Percentiles rank a stretch among this genome's conserved stretches.
Evolutionary conservation across 2,329 filamentous ascomycete species (phyloP).

Genomic region (Dichotomopilus funicola): DNA sequence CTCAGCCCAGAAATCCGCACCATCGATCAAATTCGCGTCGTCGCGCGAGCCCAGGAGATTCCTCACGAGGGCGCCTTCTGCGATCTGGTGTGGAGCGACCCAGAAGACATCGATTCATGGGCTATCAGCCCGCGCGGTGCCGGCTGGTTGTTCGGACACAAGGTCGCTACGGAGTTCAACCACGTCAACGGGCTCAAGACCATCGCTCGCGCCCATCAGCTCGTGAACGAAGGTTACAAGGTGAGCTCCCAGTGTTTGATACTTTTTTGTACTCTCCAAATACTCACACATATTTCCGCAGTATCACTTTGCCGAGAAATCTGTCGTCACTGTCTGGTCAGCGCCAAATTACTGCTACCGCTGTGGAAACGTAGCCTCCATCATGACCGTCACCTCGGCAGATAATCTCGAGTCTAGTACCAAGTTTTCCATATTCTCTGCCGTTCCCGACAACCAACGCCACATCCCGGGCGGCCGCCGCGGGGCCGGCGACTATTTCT

Average conservation of each 20-base stretch:
- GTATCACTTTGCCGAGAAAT: conserved; percentile 93
- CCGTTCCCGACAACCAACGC: conserved; percentile 78
- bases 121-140: conserved; percentile 88
- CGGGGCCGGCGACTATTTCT: conserved; percentile 64
- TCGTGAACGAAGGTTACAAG: conserved; percentile 98
- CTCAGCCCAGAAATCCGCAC: conserved; percentile 87
- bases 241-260: conserved; percentile 38
- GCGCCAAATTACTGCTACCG: conserved; percentile 94
- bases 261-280: neutral
- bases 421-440: conserved; percentile 86
- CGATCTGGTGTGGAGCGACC: conserved; percentile 96
- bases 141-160: conserved; percentile 96
- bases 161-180: conserved; percentile 96
- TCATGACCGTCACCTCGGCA: conserved; percentile 64
- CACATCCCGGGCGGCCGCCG: conserved; percentile 68
- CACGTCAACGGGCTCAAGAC: conserved; percentile 95
- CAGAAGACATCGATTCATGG: conserved; percentile 95
- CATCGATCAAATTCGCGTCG: conserved; percentile 98
- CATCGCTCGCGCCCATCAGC: conserved; percentile 93
- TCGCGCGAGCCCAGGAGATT: conserved; percentile 94
- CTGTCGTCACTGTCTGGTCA: conserved; percentile 96
- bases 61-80: conserved; percentile 98
- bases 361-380: conserved; percentile 94
- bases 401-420: conserved; percentile 58
- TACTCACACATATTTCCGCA: conserved; percentile 27